These are phyloP conservation scores for Rosa persica DNA, from an alignment of 306 rosid species.

Conservation along the genomic window DNA sequence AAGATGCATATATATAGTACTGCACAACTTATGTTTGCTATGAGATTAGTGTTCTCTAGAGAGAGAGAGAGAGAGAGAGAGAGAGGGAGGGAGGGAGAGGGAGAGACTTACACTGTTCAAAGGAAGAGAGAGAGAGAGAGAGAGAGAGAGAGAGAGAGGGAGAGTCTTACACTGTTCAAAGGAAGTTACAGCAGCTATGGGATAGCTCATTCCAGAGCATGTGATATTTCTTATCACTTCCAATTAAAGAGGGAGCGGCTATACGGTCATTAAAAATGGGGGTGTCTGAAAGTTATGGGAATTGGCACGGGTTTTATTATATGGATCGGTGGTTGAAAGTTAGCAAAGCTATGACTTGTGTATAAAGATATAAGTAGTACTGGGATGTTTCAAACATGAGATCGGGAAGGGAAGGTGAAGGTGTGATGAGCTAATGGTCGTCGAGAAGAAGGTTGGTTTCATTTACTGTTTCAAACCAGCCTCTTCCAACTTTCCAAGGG, in stretches of 20 bases:
- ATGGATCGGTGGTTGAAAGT: neutral
- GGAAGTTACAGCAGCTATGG: neutral
- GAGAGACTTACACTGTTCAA: neutral
- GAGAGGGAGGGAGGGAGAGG: neutral
- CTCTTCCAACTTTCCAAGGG: neutral
- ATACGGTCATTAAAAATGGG: neutral
- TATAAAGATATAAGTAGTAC: neutral
- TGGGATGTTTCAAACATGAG: neutral
- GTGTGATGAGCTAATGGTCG: neutral
- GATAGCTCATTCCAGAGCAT: conserved; percentile 1
- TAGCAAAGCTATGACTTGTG: neutral
- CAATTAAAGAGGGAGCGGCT: neutral
- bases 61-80: neutral
- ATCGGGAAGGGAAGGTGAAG: neutral
- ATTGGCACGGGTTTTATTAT: neutral
- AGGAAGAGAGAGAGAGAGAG: conserved; percentile 1
- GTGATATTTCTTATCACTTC: neutral
- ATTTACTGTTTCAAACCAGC: neutral
- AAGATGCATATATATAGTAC: neutral
- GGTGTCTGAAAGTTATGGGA: neutral
- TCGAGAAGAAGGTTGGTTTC: neutral
- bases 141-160: conserved; percentile 1
- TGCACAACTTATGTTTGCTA: neutral
- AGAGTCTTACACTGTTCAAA: neutral
- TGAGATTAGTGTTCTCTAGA: neutral